These are phyloP conservation scores for Fusarium denticulatum DNA, from an alignment of 2,329 filamentous ascomycete genomes.

Conservation along the genomic window DNA sequence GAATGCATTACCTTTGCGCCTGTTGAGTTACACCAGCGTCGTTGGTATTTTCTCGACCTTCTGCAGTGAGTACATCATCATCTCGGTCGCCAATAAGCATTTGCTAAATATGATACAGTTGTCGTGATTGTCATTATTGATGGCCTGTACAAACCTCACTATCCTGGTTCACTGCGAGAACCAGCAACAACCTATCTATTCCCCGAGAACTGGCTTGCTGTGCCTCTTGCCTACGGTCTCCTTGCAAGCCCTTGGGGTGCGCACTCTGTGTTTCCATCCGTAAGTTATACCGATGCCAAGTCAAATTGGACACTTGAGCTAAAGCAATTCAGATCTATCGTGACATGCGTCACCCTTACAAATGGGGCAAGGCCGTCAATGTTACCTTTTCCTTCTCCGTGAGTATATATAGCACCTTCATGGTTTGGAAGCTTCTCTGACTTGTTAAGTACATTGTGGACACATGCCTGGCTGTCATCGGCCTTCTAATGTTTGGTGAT, in stretches of 20 bases:
- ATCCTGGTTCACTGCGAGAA: constrained; percentile 84
- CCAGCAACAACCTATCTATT: constrained; percentile 84
- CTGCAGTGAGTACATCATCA: constrained; percentile 72
- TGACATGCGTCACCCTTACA: constrained; percentile 78
- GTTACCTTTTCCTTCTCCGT: constrained; percentile 88
- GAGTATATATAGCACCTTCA: constrained; percentile 45
- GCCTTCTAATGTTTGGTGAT: constrained; percentile 95
- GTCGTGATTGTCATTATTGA: constrained; percentile 85
- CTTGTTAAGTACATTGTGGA: constrained; percentile 76
- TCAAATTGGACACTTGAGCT: neutral
- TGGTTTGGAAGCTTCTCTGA: neutral
- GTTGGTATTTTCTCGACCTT: constrained; percentile 92
- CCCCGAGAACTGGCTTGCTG: constrained; percentile 84
- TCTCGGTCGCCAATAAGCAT: neutral
- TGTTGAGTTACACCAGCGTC: constrained; percentile 90
- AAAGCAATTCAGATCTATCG: constrained; percentile 61
- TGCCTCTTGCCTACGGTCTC: constrained; percentile 89
- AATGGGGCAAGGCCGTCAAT: constrained; percentile 78
- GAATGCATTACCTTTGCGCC: constrained; percentile 83
- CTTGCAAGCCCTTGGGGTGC: constrained; percentile 81
- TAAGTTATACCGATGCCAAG: constrained; percentile 42
- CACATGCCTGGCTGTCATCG: constrained; percentile 81
- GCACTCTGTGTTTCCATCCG: constrained; percentile 81
- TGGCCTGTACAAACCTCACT: constrained; percentile 82
- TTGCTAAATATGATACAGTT: constrained; percentile 61